Conservation (phyloP, 2,329 filamentous ascomycete genomes). For the Pyrenochaeta sp. region DNA sequence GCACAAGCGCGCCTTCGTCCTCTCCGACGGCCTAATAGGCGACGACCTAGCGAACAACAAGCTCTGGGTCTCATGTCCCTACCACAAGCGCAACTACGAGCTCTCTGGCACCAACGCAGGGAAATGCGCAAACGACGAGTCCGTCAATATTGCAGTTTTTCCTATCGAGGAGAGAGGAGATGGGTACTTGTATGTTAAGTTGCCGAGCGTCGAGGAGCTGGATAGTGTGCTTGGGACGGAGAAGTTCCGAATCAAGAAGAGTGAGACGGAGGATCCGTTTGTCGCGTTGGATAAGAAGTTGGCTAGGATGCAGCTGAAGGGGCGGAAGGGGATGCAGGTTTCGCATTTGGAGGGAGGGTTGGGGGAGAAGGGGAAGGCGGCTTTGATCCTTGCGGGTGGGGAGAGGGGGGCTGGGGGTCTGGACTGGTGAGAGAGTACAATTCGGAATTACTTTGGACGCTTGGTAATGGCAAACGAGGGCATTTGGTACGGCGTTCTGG, state of each 20-base stretch:
- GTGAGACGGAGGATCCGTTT: conserved; percentile 67
- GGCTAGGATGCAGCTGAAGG: conserved; percentile 58
- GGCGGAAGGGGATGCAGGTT: conserved; percentile 58
- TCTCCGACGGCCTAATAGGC: conserved; percentile 84
- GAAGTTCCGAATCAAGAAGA: conserved; percentile 80
- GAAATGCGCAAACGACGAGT: conserved; percentile 76
- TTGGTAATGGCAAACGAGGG: not conserved
- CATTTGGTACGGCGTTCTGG: not conserved
- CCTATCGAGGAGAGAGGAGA: conserved; percentile 77
- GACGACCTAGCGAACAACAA: conserved; percentile 67
- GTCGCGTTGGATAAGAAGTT: conserved; percentile 65
- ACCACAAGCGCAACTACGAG: conserved; percentile 90
- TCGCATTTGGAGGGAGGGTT: conserved; percentile 56
- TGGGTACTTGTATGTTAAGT: conserved; percentile 79
- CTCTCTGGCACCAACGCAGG: conserved; percentile 72
- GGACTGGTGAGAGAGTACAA: conserved; percentile 51
- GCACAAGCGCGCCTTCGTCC: conserved; percentile 88
- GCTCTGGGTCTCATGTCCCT: conserved; percentile 87
- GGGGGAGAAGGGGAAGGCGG: conserved; percentile 55
- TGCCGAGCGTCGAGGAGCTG: conserved; percentile 82
- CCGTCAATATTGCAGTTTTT: conserved; percentile 84
- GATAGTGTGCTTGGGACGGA: conserved; percentile 80
- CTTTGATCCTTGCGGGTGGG: conserved; percentile 56
- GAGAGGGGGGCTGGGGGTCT: conserved; percentile 54
- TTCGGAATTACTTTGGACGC: not conserved